These are phyloP conservation scores for Pyrenophora graminea DNA, from an alignment of 2,329 filamentous ascomycete genomes.

Conservation along the genomic window DNA sequence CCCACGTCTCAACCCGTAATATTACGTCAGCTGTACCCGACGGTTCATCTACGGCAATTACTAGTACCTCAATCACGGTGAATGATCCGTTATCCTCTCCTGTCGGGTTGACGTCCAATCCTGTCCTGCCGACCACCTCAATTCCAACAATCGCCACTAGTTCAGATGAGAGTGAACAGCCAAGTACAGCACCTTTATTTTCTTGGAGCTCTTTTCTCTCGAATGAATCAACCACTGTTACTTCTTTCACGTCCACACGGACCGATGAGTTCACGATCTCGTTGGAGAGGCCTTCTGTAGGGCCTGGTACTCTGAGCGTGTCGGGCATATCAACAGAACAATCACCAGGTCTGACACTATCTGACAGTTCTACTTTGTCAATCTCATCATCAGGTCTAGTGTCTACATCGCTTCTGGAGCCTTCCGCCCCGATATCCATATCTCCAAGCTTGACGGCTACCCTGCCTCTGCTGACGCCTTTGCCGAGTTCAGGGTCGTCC, in stretches of 20 bases:
- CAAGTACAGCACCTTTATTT: background rate
- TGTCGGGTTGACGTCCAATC: background rate
- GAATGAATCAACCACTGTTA: too few relatives aligned
- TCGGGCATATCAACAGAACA: background rate
- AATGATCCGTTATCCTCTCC: background rate
- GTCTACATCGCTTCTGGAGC: background rate
- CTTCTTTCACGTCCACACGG: background rate
- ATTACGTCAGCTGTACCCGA: background rate
- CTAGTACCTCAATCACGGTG: background rate
- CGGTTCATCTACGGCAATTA: background rate
- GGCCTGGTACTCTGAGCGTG: background rate
- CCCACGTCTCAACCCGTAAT: too few relatives aligned
- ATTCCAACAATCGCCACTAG: slow-evolving; percentile 3
- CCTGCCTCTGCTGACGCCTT: background rate
- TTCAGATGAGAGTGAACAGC: slow-evolving; percentile 1
- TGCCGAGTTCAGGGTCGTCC: background rate
- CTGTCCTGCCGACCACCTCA: background rate
- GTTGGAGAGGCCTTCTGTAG: background rate
- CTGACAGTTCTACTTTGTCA: too few relatives aligned
- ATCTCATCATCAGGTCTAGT: background rate
- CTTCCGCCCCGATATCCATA: background rate
- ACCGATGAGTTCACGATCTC: background rate
- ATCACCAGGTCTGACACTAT: background rate
- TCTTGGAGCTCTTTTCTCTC: too few relatives aligned
- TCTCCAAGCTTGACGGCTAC: background rate